Percentiles rank a stretch among this genome's conserved stretches.
Evolutionary conservation across 345 rosid genomes (phyloP).

Genomic region (Sisymbrium irio): DNA sequence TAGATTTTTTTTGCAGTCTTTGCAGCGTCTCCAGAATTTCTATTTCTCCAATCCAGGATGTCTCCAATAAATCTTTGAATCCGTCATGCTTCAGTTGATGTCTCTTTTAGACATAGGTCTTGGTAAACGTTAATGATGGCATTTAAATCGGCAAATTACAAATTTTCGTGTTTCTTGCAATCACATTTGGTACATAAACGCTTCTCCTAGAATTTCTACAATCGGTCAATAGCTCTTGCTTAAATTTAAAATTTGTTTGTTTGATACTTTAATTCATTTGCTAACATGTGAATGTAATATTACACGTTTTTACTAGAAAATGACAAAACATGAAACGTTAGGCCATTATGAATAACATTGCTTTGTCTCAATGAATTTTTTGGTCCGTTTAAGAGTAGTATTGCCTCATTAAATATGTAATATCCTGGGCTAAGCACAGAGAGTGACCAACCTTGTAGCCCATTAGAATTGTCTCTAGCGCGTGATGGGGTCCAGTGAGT

Average conservation of each 20-base stretch:
- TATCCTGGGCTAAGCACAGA: neutral
- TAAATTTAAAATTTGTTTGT: neutral
- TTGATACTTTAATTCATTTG: conserved; percentile 10
- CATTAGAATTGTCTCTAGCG: neutral
- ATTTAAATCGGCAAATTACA: no score
- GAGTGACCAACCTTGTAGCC: neutral
- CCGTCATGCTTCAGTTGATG: no score
- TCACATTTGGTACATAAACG: neutral
- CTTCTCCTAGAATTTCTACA: neutral
- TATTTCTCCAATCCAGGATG: no score
- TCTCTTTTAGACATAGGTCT: no score
- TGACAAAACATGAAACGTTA: neutral
- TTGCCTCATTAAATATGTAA: no score
- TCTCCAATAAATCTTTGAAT: no score
- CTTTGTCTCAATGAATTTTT: neutral
- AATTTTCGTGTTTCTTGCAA: conserved; percentile 23
- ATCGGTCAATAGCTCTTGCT: neutral
- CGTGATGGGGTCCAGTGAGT: neutral
- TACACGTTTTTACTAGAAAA: neutral
- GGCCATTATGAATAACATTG: neutral
- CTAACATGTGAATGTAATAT: neutral
- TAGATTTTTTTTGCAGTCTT: no score
- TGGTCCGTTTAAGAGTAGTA: no score
- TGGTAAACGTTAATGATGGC: neutral
- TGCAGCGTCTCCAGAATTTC: no score